Evolutionary conservation across 495 filamentous ascomycete species (phyloP).

Genomic region (Aspergillus sclerotiicarbonarius): DNA sequence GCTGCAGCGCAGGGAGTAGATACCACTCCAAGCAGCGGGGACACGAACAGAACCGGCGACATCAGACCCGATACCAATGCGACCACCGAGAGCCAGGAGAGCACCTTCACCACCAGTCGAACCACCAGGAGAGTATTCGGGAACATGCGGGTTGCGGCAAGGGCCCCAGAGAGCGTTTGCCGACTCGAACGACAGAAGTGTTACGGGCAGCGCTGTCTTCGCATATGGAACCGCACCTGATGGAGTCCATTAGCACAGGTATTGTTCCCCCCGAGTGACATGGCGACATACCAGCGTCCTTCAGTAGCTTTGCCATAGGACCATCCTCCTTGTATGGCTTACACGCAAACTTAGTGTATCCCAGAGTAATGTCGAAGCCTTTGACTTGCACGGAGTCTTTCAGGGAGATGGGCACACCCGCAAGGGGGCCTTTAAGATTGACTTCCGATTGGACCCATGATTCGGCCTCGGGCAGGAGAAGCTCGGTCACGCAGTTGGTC

Average conservation of each 20-base stretch:
- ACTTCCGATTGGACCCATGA: constrained; percentile 67
- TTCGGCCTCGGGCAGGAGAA: constrained; percentile 79
- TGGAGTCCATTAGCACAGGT: constrained; percentile 1
- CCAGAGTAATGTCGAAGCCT: constrained; percentile 85
- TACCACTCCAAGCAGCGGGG: constrained; percentile 87
- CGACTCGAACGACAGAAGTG: constrained; percentile 87
- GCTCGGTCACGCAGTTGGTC: constrained; percentile 90
- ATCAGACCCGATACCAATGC: constrained; percentile 94
- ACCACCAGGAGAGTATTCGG: constrained; percentile 83
- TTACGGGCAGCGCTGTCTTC: constrained; percentile 93
- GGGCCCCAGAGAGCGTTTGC: constrained; percentile 88
- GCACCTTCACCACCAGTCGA: constrained; percentile 89
- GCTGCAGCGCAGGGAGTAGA: constrained; percentile 88
- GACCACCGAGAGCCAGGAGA: constrained; percentile 76
- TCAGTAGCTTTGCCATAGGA: constrained; percentile 70
- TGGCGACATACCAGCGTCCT: constrained; percentile 67
- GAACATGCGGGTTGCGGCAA: constrained; percentile 79
- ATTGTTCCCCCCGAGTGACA: not conserved
- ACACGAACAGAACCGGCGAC: constrained; percentile 89
- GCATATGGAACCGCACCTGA: constrained; percentile 88
- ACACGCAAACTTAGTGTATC: constrained; percentile 70
- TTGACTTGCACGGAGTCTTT: constrained; percentile 86
- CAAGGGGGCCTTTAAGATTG: constrained; percentile 79
- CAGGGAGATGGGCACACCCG: constrained; percentile 83
- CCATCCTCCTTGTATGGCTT: constrained; percentile 68